Evolutionary conservation across 2,329 filamentous ascomycete genomes (phyloP).

Genomic region (Diaporthe capsici): DNA sequence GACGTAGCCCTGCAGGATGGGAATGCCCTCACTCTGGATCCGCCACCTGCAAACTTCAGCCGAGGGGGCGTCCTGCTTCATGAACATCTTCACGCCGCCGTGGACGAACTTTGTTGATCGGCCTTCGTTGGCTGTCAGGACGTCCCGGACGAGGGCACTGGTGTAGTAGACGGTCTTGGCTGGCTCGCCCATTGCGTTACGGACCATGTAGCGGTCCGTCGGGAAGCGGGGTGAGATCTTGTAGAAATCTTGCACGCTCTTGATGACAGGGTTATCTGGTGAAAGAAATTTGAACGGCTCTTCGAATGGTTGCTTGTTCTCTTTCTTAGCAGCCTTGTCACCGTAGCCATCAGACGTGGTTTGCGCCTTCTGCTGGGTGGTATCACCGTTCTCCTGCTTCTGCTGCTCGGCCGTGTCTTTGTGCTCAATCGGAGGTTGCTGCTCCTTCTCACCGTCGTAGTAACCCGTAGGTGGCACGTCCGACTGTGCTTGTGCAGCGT

Average conservation of each 20-base stretch:
- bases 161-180: slow-evolving; percentile 98
- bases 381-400: slow-evolving; percentile 22
- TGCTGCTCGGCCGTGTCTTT: slow-evolving; percentile 24
- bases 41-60: slow-evolving; percentile 92
- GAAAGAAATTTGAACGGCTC: slow-evolving; percentile 95
- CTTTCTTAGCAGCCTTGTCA: slow-evolving; percentile 56
- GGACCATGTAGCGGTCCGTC: slow-evolving; percentile 92
- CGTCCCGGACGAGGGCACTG: slow-evolving; percentile 84
- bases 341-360: slow-evolving; percentile 45
- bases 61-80: slow-evolving; percentile 94
- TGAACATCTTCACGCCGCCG: slow-evolving; percentile 98
- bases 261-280: slow-evolving; percentile 80
- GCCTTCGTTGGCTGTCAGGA: slow-evolving; percentile 89
- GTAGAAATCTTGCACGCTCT: slow-evolving; percentile 87
- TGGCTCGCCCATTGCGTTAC: slow-evolving; percentile 89
- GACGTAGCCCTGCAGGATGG: slow-evolving; percentile 92
- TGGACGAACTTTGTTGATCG: slow-evolving; percentile 96
- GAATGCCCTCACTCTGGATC: slow-evolving; percentile 94
- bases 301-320: slow-evolving; percentile 72
- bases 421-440: slow-evolving; percentile 29
- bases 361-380: slow-evolving; percentile 43
- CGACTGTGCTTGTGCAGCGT: slow-evolving; percentile 41
- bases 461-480: slow-evolving; percentile 36
- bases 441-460: slow-evolving; percentile 39
- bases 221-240: slow-evolving; percentile 87